Evolutionary conservation across 495 filamentous ascomycete species (phyloP).

Genomic region (Tetracladium setigerum): DNA sequence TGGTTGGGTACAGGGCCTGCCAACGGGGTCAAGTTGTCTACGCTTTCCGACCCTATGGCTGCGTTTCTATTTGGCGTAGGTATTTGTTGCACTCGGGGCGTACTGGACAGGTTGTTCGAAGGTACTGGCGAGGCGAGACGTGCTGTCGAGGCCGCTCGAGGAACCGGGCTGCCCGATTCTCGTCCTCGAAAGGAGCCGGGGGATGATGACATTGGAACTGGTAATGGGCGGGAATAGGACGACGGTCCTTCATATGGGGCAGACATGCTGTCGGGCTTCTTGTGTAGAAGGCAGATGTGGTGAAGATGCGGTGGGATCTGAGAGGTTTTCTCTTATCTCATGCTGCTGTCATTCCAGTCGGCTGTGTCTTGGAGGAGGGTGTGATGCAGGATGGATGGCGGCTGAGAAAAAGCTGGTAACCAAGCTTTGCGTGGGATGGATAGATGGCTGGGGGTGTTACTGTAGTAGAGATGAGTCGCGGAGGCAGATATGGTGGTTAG

Average conservation of each 20-base stretch:
- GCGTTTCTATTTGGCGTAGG: slow-evolving; percentile 29
- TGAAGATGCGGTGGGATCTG: not conserved
- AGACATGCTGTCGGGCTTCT: slow-evolving; percentile 27
- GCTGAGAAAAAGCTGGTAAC: too few relatives aligned
- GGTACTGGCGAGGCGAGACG: slow-evolving; percentile 64
- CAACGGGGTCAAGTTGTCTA: slow-evolving; percentile 38
- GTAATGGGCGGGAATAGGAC: slow-evolving; percentile 26
- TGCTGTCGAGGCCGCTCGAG: slow-evolving; percentile 60
- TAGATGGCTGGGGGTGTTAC: too few relatives aligned
- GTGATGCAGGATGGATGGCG: not conserved
- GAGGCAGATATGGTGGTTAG: too few relatives aligned
- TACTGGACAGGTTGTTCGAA: slow-evolving; percentile 38
- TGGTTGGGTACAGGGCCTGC: slow-evolving; percentile 40
- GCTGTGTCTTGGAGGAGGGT: not conserved
- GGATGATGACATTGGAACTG: slow-evolving; percentile 36
- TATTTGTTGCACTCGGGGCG: slow-evolving; percentile 40
- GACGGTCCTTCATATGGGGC: slow-evolving; percentile 23
- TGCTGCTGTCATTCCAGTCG: too few relatives aligned
- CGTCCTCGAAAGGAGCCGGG: slow-evolving; percentile 37
- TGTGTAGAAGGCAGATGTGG: not conserved
- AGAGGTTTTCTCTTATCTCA: not conserved
- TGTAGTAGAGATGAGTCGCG: too few relatives aligned
- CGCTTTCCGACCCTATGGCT: slow-evolving; percentile 18
- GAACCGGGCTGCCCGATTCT: slow-evolving; percentile 34
- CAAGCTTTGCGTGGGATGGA: too few relatives aligned